Percentiles rank a stretch among this genome's conserved stretches.
phyloP scores from a whole-genome alignment of 2,329 filamentous ascomycete genomes.

The Aspergillus uvarum region DNA sequence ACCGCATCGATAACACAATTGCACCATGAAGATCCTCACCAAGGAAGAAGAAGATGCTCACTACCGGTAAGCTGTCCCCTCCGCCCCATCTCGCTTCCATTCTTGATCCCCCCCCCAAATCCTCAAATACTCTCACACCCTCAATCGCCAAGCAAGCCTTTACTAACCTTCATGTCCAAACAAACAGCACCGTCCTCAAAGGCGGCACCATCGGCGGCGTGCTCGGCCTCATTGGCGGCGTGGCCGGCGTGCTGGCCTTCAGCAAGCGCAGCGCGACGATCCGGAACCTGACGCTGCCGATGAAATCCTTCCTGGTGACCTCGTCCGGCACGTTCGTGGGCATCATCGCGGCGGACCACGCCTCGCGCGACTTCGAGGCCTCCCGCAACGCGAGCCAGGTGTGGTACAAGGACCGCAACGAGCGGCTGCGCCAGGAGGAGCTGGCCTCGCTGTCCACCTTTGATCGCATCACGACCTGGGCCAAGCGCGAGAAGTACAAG shows the following conservation, averaged over 20 bases:
- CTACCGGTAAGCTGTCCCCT: conserved; percentile 60
- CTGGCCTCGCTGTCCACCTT: conserved; percentile 56
- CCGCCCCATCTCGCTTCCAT: not conserved
- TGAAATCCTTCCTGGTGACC: conserved; percentile 85
- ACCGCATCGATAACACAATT: conserved; percentile 9
- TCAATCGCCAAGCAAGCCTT: too few species aligned
- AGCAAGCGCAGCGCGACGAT: conserved; percentile 73
- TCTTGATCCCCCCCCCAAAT: conserved; percentile 3
- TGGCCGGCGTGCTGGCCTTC: conserved; percentile 66
- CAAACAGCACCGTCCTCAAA: conserved; percentile 65
- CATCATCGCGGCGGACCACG: conserved; percentile 81
- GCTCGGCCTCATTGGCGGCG: conserved; percentile 66
- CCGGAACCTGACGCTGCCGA: conserved; percentile 78
- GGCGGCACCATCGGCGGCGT: conserved; percentile 74
- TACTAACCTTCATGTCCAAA: too few species aligned
- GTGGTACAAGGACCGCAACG: conserved; percentile 64
- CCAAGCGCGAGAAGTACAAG: conserved; percentile 76
- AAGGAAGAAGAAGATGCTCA: conserved; percentile 88
- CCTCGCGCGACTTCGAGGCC: conserved; percentile 69
- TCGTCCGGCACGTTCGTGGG: conserved; percentile 79
- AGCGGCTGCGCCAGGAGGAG: conserved; percentile 56
- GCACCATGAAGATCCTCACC: conserved; percentile 87
- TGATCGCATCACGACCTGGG: conserved; percentile 69
- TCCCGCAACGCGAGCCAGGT: conserved; percentile 64
- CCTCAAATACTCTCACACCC: conserved; percentile 4